phyloP scores from a whole-genome alignment of 2,329 filamentous ascomycete genomes.

The Akanthomyces lecanii region DNA sequence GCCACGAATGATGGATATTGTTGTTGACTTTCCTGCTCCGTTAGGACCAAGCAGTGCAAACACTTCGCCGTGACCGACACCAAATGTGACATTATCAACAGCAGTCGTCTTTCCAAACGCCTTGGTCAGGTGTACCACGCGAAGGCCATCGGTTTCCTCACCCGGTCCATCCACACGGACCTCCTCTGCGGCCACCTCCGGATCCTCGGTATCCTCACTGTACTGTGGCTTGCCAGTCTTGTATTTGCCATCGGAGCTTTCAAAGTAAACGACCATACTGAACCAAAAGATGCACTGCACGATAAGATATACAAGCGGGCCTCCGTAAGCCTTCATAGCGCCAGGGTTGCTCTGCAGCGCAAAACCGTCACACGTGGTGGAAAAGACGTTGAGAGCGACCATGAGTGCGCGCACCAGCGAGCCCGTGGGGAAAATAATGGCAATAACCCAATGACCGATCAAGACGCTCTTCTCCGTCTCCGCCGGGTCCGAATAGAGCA shows the following conservation, averaged over 20 bases:
- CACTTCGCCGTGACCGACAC: conserved; percentile 62
- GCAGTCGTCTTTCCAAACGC: conserved; percentile 60
- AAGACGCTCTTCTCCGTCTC: conserved; percentile 63
- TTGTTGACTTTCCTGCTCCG: conserved; percentile 71
- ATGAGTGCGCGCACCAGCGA: conserved; percentile 69
- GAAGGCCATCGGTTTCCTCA: conserved; percentile 44
- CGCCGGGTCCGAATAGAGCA: conserved; percentile 68
- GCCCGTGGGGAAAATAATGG: conserved; percentile 66
- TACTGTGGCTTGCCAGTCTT: conserved; percentile 19
- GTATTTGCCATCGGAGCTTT: conserved; percentile 51
- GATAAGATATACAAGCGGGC: conserved; percentile 73
- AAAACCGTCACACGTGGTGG: conserved; percentile 62
- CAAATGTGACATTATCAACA: conserved; percentile 68
- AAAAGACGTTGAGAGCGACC: conserved; percentile 72
- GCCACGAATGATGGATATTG: conserved; percentile 68
- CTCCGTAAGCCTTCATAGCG: conserved; percentile 67
- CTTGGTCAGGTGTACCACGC: conserved; percentile 65
- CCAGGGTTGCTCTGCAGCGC: conserved; percentile 61
- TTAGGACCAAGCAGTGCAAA: conserved; percentile 74
- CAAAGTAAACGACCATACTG: conserved; percentile 65
- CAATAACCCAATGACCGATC: conserved; percentile 68
- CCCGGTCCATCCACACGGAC: conserved; percentile 26
- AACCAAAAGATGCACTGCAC: conserved; percentile 67
- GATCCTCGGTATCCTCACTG: conserved; percentile 22
- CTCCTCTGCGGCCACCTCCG: conserved; percentile 25